Base-by-base conservation (phyloP, 192 early-diverging fungal genomes). In the Coemansia pectinata region DNA sequence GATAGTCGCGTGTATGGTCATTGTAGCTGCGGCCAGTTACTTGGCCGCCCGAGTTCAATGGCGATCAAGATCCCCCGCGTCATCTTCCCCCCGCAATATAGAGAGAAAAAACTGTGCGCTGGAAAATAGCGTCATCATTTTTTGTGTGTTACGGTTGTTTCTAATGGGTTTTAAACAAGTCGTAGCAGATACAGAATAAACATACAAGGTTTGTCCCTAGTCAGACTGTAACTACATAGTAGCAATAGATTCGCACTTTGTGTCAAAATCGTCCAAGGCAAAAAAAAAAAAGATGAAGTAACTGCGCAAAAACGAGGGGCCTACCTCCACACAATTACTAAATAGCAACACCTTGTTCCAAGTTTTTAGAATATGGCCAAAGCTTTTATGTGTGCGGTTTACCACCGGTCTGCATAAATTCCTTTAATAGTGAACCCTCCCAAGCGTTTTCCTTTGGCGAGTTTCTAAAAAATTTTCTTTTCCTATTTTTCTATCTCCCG, bases 101-200 rank as follows among this genome's bases (percentile, higher is more conserved):
- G 25, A 27, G 27, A 29, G 11, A 50, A 27, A 55, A 61, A 61
- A 61, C 59, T 19, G 17, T 19, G 36, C 34, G 17, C 36, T 40
- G n/a, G 10, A 23, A 61, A 61, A 61, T 40, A 40, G 31, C 59
- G 21, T 19, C 21, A 39, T 40, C 41, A 7, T 21, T 50, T 45
- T 45, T 45, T 61, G 36, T 2, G 33, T 5, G 34, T 60, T 60
- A 60, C 58, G 58, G 58, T 34, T 33, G 58, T 60, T 60, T 60
- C 58, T 60, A 60, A 33, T 21, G 58, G 58, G 58, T 60, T 36
- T 60, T 19, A 60, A 38, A 60, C 58, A 60, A 34, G 25, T 14
- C 55, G 55, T 58, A 58, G 55, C 31, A 58, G 7, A 25, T 9
- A 52, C 48, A 25, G 5, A 21, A 21, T 21, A 21, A 19, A 5